Percentiles rank a stretch among this genome's conserved stretches.
Evolutionary conservation across 1,284 basidiomycete genomes (phyloP).

Genomic region (Heterobasidion irregulare): DNA sequence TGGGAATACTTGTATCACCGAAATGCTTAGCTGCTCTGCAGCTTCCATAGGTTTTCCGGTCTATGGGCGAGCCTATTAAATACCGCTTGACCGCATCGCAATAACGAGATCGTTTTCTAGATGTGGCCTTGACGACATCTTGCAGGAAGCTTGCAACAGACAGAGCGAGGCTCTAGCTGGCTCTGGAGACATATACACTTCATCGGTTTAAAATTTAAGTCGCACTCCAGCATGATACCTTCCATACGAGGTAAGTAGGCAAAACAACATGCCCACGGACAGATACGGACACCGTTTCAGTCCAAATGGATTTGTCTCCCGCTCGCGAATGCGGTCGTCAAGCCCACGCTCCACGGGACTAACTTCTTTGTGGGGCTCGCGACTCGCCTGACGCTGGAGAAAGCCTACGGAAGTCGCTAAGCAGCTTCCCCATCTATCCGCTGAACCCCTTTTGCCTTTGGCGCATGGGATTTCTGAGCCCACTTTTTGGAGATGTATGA

Average conservation of each 20-base stretch:
- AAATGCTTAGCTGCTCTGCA: too few species aligned
- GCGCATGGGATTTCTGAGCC: not conserved
- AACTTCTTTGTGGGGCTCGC: not conserved
- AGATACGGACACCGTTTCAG: not conserved
- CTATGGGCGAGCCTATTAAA: too few species aligned
- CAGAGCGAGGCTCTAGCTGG: too few species aligned
- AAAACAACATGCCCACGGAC: not conserved
- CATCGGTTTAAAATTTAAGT: too few species aligned
- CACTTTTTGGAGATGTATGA: not conserved
- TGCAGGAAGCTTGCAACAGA: too few species aligned
- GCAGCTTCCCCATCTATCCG: not conserved
- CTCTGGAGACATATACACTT: too few species aligned
- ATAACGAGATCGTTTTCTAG: too few species aligned
- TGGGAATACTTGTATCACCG: too few species aligned
- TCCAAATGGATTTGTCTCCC: not conserved
- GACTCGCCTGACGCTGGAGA: not conserved
- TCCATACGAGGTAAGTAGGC: not conserved
- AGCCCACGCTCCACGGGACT: not conserved
- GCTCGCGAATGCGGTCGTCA: not conserved
- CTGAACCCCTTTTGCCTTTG: not conserved
- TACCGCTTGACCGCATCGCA: too few species aligned
- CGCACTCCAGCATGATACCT: not conserved
- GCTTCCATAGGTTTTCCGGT: too few species aligned
- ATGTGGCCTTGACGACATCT: too few species aligned
- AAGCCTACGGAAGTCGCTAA: not conserved